Conservation (phyloP, 202 grass and related monocot species). For the Dendrocalamus latiflorus region DNA sequence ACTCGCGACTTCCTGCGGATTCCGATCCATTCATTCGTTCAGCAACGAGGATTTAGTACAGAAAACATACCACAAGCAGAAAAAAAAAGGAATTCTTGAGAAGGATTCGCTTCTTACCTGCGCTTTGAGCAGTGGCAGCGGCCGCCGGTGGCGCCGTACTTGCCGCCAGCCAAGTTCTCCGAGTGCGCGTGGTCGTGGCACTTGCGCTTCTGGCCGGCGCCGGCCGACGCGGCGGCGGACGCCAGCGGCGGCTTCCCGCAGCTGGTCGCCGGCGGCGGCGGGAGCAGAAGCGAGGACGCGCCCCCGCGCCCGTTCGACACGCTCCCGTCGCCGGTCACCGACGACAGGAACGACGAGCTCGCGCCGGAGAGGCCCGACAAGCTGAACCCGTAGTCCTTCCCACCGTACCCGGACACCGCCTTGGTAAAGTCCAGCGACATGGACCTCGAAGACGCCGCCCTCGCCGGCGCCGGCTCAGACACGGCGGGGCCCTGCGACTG, state of each 20-base stretch:
- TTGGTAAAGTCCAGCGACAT: constrained; percentile 44
- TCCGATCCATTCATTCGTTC: neutral
- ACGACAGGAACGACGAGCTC: constrained; percentile 55
- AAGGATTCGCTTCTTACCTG: neutral
- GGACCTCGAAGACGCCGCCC: neutral
- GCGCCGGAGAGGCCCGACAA: constrained; percentile 31
- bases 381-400: constrained; percentile 24
- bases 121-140: constrained; percentile 59
- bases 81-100: too few species aligned
- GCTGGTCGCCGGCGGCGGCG: constrained; percentile 13
- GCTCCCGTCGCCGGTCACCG: constrained; percentile 48
- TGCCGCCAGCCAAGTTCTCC: constrained; percentile 32
- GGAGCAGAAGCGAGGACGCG: constrained; percentile 26
- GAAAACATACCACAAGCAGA: neutral
- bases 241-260: constrained; percentile 37
- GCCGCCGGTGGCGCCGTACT: constrained; percentile 30
- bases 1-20: constrained; percentile 26
- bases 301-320: constrained; percentile 43
- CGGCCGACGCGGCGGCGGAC: neutral
- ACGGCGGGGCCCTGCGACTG: constrained; percentile 24
- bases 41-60: neutral
- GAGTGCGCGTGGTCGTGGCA: constrained; percentile 46
- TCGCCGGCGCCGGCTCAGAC: neutral
- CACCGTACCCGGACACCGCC: neutral
- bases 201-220: constrained; percentile 33